A percentile compares a stretch with the other conserved stretches of the same genome.
Conservation (phyloP, 2,329 filamentous ascomycete genomes). For the Neophaeococcomyces aloes region DNA sequence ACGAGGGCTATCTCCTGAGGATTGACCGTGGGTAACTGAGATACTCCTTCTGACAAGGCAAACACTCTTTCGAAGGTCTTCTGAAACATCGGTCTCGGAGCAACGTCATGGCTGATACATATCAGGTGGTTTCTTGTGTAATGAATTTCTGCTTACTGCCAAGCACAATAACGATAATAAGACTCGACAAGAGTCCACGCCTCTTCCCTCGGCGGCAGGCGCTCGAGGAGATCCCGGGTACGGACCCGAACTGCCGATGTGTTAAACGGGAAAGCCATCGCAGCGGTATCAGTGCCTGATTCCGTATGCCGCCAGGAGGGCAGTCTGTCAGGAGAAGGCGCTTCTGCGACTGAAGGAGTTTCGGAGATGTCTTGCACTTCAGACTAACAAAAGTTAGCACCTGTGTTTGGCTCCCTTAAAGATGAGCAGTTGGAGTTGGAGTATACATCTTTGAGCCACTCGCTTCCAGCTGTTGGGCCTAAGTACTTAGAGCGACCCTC, state of each 20-base stretch:
- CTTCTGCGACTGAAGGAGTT: not conserved
- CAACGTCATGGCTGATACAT: constrained; percentile 8
- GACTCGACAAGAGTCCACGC: constrained; percentile 9
- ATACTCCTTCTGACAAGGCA: not conserved
- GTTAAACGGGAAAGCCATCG: constrained; percentile 10
- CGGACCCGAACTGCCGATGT: constrained; percentile 5
- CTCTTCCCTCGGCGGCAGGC: constrained; percentile 7
- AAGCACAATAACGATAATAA: constrained; percentile 12
- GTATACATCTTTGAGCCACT: constrained; percentile 11
- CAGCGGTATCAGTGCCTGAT: too few relatives aligned
- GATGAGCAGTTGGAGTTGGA: not conserved
- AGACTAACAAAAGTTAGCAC: constrained; percentile 9
- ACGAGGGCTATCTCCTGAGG: constrained; percentile 11
- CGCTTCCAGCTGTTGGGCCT: constrained; percentile 10
- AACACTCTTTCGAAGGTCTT: constrained; percentile 11
- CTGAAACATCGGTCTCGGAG: constrained; percentile 7
- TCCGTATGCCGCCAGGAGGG: too few relatives aligned
- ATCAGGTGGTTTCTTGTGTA: too few relatives aligned
- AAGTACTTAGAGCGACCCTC: constrained; percentile 10
- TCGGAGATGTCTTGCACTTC: constrained; percentile 8
- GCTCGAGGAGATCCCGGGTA: constrained; percentile 5
- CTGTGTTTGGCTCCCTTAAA: too few relatives aligned
- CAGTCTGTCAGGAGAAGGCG: constrained; percentile 7
- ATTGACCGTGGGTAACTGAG: not conserved
- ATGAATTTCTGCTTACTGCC: constrained; percentile 12